Evolutionary conservation across 371 early-diverging fungal genomes (phyloP).

Genomic region (Syncephalis plumigaleata): DNA sequence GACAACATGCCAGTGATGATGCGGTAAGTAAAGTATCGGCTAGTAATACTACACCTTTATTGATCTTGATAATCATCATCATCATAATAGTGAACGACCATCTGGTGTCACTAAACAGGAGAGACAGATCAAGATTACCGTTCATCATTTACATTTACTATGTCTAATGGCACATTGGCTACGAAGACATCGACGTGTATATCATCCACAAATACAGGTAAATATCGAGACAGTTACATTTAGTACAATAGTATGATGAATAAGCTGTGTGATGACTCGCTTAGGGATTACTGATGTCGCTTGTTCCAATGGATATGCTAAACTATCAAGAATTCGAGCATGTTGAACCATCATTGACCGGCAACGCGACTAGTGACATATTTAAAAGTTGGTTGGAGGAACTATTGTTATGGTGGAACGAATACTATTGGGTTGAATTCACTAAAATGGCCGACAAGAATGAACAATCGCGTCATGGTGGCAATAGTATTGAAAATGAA

Average conservation of each 20-base stretch:
- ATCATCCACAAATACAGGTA: constrained; percentile 13
- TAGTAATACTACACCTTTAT: background rate
- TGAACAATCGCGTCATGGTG: no score
- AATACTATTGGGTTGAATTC: no score
- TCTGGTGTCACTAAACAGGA: constrained; percentile 20
- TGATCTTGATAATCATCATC: background rate
- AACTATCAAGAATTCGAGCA: no score
- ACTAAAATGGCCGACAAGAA: no score
- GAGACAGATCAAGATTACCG: constrained; percentile 14
- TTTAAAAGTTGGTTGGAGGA: no score
- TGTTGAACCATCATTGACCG: no score
- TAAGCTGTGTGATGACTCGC: background rate
- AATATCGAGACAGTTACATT: constrained; percentile 10
- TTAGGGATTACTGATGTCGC: background rate
- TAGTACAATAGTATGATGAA: constrained; percentile 7
- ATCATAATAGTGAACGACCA: background rate
- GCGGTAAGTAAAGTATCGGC: background rate
- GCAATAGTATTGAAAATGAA: no score
- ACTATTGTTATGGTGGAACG: no score
- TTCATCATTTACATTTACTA: constrained; percentile 24
- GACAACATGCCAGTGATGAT: background rate
- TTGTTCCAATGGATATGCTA: background rate
- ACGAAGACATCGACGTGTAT: constrained; percentile 22
- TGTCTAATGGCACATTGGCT: constrained; percentile 19
- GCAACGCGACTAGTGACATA: no score